Base-by-base conservation (phyloP, 2,329 filamentous ascomycete genomes). In the Colletotrichum sp. region DNA sequence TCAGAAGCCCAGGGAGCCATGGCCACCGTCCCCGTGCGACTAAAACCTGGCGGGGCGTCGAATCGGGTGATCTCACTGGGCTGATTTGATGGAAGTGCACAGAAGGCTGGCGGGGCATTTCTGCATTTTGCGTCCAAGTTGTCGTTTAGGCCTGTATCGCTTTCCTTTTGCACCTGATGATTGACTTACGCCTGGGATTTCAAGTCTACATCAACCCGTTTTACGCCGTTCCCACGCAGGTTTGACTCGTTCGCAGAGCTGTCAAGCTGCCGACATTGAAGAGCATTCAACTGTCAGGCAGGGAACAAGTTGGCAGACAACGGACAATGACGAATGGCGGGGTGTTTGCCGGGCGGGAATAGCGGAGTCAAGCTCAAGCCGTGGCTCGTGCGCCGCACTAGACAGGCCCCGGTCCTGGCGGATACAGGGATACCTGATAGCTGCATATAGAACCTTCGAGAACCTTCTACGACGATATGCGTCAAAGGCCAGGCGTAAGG, bases 371-470 rank as follows among this genome's bases (percentile, higher is more conserved):
- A n/a, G 73, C 63, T 73, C 73, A 34, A 68, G 44, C 59, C 70
- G 71, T 76, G 74, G 74, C 59, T 59, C 65, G 65, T 69, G 70
- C 70, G 70, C 65, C 21, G 34, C 44, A 36, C 49, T 59, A 69
- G 39, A 28, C 64, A 28, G 28, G 30, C 59, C 63, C 55, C 63
- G 28, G 65, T 55, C 64, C 63, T 24, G 49, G 64, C 30, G 26
- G 28, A 9, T 24, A 26, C 32, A 18, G 21, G 21, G n/a, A 32
- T 73, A 26, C 24, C 49, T 65, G 39, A 18, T 65, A 63, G 12
- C 49, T 39, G 49, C n/a, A 30, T 62, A 34, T 63, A 18, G 81
- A 83, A 84, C 60, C 78, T 83, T 83, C 82, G 79, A 78, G 82
- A 83, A 84, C 71, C 79, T 83, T 84, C 82, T 62, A 80, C 74